Evolutionary conservation across 176 grass and related monocot species (phyloP), one percentile per base, ranked within the genome.

Genomic region (Thalia dealbata): DNA sequence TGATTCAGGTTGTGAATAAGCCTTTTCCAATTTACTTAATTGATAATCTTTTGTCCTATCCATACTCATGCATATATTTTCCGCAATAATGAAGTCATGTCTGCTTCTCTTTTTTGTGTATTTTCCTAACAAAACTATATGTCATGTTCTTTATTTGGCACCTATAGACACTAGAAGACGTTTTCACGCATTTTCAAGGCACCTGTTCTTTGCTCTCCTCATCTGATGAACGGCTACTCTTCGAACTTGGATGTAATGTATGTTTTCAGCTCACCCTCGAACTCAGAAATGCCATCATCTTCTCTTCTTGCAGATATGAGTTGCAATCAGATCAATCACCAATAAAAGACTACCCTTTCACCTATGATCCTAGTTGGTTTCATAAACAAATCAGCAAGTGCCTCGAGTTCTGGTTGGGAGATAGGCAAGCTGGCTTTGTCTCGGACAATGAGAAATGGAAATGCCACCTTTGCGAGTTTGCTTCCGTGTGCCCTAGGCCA

Each of bases 301-400:
- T 79, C 44, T 52, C 25, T 67, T 75, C n/a, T 35, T 84, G 73
- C 79, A 97, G 93, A 86, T 97, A 97, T 81, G 93, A 97, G 78
- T 74, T 91, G 8, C 89, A 90, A 64, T 50, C 66, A 73, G 87
- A 92, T 78, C 64, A 90, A 72, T 88, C 93, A 56, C 70, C 92
- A 19, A 76, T 92, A 3, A 82, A 88, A 76, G 84, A 92, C 79
- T 86, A 90, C 66, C 46, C 66, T 54, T 90, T 97, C 72, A 32
- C 73, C 55, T 92, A 86, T 79, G 85, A 97, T 79, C 61, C 70
- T 68, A 56, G 14, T 30, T 97, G 87, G 89, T 78, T 86, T 64
- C 81, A 86, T 67, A 69, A 70, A 77, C 85, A 92, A 73, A 75
- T 91, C 62, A 77, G 84, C 13, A 73, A 86, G 76, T 61, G 62